A percentile compares a stretch with the other conserved stretches of the same genome.
These are phyloP conservation scores for Cryphonectria carpinicola DNA, from an alignment of 2,329 filamentous ascomycete genomes.

Conservation along the genomic window DNA sequence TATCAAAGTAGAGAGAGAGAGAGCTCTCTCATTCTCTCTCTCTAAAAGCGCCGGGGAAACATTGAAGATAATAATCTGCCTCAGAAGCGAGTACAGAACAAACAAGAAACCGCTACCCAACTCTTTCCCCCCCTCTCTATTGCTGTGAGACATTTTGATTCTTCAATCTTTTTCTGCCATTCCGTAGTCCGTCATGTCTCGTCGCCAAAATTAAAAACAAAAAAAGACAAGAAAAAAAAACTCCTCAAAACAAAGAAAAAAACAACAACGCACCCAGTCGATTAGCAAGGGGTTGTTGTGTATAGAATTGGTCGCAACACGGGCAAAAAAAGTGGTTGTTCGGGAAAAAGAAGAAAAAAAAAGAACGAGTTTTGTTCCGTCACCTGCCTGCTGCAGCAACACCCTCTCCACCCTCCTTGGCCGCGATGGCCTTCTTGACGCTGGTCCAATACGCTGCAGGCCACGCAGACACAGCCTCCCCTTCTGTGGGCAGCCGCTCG, in stretches of 20 bases:
- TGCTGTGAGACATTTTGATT: not conserved
- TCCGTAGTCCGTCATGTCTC: slow-evolving; percentile 17
- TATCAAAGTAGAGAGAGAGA: slow-evolving; percentile 20
- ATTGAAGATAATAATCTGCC: slow-evolving; percentile 3
- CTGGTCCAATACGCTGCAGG: slow-evolving; percentile 66
- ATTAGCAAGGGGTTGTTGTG: not conserved
- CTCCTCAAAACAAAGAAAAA: not conserved
- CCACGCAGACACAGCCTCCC: slow-evolving; percentile 59
- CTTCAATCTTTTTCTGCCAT: not conserved
- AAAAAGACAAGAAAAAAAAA: not conserved
- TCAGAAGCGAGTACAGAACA: slow-evolving; percentile 11
- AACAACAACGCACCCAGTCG: not conserved
- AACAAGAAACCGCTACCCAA: slow-evolving; percentile 23
- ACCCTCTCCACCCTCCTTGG: slow-evolving; percentile 33
- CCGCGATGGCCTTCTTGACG: slow-evolving; percentile 55
- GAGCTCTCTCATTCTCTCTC: too few species aligned
- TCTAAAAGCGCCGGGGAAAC: slow-evolving; percentile 12
- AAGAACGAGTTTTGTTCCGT: not conserved
- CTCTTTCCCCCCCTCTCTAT: slow-evolving; percentile 2
- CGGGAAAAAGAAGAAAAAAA: too few species aligned
- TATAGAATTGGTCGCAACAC: not conserved
- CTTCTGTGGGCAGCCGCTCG: slow-evolving; percentile 62
- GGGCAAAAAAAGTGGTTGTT: not conserved
- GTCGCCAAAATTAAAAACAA: not conserved
- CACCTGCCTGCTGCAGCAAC: slow-evolving; percentile 7